Evolutionary conservation across 192 early-diverging fungal species (phyloP).

Genomic region (Gryganskiella cystojenkinii): DNA sequence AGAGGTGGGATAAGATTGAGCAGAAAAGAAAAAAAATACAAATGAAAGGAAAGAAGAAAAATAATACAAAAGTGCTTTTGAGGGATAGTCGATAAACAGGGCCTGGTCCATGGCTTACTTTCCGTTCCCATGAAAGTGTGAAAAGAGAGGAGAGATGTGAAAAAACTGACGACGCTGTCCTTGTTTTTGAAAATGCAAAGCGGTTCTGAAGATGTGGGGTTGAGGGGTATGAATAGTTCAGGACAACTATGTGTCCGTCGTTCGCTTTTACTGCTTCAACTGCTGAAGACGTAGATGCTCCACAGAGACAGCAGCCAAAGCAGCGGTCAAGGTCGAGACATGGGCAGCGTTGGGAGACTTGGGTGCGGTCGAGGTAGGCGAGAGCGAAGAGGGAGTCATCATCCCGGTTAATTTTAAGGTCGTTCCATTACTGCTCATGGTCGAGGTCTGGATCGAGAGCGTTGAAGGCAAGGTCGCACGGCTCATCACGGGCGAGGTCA

Average conservation of each 20-base stretch:
- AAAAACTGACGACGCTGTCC: background rate
- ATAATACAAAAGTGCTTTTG: background rate
- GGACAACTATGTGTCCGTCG: no score
- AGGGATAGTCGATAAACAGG: no score
- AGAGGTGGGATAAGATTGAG: background rate
- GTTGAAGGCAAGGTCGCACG: conserved; percentile 16
- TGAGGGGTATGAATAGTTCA: no score
- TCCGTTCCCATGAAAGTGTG: conserved; percentile 2
- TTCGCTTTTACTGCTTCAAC: background rate
- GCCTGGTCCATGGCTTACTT: no score
- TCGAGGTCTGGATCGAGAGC: conserved; percentile 41
- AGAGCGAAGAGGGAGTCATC: conserved; percentile 44
- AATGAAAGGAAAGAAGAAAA: conserved; percentile 11
- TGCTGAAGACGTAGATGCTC: conserved; percentile 28
- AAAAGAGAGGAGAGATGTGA: background rate
- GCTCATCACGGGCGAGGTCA: conserved; percentile 30
- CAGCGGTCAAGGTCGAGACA: conserved; percentile 45
- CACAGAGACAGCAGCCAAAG: conserved; percentile 43
- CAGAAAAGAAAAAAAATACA: background rate
- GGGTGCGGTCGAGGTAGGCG: conserved; percentile 22
- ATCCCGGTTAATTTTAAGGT: conserved; percentile 21
- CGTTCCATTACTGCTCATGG: conserved; percentile 7
- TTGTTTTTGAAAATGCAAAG: background rate
- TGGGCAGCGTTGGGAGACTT: conserved; percentile 28
- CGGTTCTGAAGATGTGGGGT: no score